A percentile compares a stretch with the other conserved stretches of the same genome.
Evolutionary conservation across 371 early-diverging fungal genomes (phyloP).

Genomic region (Mucor circinelloides): DNA sequence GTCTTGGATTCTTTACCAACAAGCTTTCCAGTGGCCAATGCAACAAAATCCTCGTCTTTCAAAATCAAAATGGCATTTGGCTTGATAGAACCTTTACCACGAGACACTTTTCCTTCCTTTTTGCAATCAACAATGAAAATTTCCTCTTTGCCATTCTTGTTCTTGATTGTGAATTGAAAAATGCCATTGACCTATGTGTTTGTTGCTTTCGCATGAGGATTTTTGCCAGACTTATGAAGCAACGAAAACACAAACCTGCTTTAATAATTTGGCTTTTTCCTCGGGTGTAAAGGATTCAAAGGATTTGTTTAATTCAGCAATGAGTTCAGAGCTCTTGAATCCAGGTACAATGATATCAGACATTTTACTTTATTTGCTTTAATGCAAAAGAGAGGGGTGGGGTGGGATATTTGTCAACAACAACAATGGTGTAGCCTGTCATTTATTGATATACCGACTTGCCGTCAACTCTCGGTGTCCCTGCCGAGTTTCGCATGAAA

Average conservation of each 20-base stretch:
- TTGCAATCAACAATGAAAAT: constrained; percentile 79
- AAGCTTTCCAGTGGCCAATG: constrained; percentile 80
- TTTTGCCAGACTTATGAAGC: not conserved
- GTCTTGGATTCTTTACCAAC: constrained; percentile 49
- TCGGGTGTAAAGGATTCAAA: constrained; percentile 34
- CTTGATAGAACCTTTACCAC: constrained; percentile 66
- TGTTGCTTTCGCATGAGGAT: not conserved
- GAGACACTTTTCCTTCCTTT: constrained; percentile 59
- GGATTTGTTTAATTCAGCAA: constrained; percentile 40
- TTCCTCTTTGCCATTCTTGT: constrained; percentile 63
- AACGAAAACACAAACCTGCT: constrained; percentile 31
- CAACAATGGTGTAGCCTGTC: not conserved
- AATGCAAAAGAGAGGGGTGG: not conserved
- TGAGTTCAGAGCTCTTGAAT: constrained; percentile 47
- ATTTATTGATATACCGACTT: not conserved
- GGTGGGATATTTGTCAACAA: not conserved
- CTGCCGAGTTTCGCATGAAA: no score
- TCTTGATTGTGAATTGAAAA: constrained; percentile 83
- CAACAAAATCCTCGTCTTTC: constrained; percentile 82
- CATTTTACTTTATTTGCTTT: constrained; percentile 13
- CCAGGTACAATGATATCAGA: constrained; percentile 51
- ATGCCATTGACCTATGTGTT: constrained; percentile 66
- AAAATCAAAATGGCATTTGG: constrained; percentile 68
- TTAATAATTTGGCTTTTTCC: constrained; percentile 44
- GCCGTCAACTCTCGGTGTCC: no score